Percentiles rank a stretch among this genome's conserved stretches.
phyloP scores from a whole-genome alignment of 176 grass and related monocot genomes.

The Otatea glauca region DNA sequence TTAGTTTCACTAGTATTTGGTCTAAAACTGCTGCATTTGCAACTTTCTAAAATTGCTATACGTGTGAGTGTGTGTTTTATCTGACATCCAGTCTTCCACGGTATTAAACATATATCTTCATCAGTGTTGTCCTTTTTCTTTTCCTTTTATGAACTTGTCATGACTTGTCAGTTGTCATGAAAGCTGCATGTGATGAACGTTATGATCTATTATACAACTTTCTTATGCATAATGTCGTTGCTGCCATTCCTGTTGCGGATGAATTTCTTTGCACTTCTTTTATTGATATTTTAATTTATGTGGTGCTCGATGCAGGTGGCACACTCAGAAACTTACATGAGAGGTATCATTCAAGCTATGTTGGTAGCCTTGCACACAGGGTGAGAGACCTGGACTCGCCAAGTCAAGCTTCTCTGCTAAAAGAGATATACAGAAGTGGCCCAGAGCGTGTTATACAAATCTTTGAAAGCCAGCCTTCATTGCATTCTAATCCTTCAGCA shows the following conservation, averaged over 20 bases:
- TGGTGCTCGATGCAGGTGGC: constrained; percentile 49
- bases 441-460: constrained; percentile 95
- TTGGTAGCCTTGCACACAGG: constrained; percentile 78
- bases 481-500: constrained; percentile 80
- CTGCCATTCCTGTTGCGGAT: not conserved
- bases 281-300: constrained; percentile 9
- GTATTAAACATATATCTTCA: constrained; percentile 21
- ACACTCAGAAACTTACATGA: constrained; percentile 65
- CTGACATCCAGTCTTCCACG: not conserved
- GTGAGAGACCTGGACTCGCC: constrained; percentile 60
- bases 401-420: constrained; percentile 66
- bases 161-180: not conserved
- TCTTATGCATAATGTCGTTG: not conserved
- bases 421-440: constrained; percentile 94
- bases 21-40: constrained; percentile 15
- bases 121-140: not conserved
- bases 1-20: constrained; percentile 2
- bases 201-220: not conserved
- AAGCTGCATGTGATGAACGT: not conserved
- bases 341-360: constrained; percentile 88
- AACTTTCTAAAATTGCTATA: constrained; percentile 10
- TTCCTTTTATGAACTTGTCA: constrained; percentile 20
- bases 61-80: not conserved
- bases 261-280: constrained; percentile 13
- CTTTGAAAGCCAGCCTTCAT: constrained; percentile 87